Conservation (phyloP, 2,329 filamentous ascomycete genomes). For the Botrytis pseudocinerea region DNA sequence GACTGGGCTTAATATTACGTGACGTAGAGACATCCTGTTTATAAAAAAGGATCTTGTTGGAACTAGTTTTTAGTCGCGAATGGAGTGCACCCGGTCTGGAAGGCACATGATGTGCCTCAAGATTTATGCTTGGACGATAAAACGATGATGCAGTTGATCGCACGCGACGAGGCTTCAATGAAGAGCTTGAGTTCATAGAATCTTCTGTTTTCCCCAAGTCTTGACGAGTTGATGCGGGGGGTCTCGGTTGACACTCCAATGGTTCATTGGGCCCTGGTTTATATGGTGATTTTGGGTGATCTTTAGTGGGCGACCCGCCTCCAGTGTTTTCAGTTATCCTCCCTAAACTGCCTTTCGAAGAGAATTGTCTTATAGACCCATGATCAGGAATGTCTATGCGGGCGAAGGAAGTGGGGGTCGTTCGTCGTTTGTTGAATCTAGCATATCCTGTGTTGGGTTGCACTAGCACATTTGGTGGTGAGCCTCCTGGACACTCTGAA, state of each 20-base stretch:
- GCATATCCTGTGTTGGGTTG: background rate
- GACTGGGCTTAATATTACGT: background rate
- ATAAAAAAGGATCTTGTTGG: background rate
- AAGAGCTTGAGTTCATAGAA: background rate
- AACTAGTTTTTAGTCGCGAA: background rate
- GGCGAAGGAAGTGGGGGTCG: constrained; percentile 1
- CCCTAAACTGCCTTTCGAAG: background rate
- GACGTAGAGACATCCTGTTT: background rate
- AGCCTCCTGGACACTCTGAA: background rate
- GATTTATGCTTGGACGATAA: background rate
- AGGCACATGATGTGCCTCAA: too few species aligned
- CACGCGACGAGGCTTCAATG: background rate
- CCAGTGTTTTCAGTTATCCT: background rate
- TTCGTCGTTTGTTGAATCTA: constrained; percentile 9
- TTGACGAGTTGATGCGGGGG: background rate
- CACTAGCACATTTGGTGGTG: background rate
- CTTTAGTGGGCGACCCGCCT: background rate
- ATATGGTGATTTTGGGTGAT: background rate
- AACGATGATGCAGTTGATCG: background rate
- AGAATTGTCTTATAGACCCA: background rate
- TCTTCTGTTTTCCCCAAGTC: background rate
- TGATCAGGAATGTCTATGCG: background rate
- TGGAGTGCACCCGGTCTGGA: background rate
- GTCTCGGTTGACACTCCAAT: background rate
- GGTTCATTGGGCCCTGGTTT: background rate